These are phyloP conservation scores for Triticum dicoccoides DNA, from an alignment of 176 grass and related monocot species.

Conservation along the genomic window DNA sequence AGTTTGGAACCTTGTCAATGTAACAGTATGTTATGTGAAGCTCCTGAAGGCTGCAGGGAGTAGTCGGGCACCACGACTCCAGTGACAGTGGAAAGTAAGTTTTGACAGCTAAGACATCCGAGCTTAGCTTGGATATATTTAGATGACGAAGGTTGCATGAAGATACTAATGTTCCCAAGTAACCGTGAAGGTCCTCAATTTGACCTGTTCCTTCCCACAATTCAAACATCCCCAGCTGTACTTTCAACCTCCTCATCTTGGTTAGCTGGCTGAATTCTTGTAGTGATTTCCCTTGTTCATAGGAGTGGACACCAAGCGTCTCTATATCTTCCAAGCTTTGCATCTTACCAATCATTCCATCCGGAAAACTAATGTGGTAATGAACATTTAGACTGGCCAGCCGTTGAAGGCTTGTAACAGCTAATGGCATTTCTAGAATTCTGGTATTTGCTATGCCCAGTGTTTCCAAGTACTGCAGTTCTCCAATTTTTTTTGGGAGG, in stretches of 20 bases:
- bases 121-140: not conserved
- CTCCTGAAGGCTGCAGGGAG: not conserved
- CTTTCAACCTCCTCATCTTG: not conserved
- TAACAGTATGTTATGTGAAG: not conserved
- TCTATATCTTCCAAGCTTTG: not conserved
- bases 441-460: not conserved
- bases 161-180: not conserved
- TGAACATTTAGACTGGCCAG: not conserved
- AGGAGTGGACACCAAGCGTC: not conserved
- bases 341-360: not conserved
- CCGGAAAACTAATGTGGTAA: not conserved
- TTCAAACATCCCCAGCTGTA: not conserved
- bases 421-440: not conserved
- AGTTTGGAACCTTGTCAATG: slow-evolving; percentile 10
- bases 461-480: not conserved
- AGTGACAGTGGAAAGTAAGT: not conserved
- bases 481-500: not conserved
- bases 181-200: not conserved
- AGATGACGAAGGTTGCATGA: not conserved
- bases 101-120: not conserved
- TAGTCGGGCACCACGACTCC: not conserved
- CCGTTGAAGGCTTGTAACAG: not conserved
- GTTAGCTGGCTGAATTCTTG: slow-evolving; percentile 4
- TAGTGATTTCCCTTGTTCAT: not conserved
- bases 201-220: not conserved